Evolutionary conservation across 2,329 filamentous ascomycete genomes (phyloP).

Genomic region (Xylariaceae sp.): DNA sequence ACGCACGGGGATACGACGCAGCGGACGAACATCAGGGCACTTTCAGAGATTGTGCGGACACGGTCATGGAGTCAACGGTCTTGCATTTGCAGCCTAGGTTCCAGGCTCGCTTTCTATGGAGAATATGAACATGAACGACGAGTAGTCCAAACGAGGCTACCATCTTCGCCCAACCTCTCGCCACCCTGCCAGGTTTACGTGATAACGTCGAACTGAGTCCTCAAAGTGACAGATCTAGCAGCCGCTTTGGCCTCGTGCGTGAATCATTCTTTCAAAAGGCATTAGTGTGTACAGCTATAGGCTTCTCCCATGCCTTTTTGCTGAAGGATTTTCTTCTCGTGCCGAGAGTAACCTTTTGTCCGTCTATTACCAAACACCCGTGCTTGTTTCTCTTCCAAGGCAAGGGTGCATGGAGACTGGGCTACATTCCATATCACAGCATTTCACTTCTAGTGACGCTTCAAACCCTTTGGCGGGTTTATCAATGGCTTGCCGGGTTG

Average conservation of each 20-base stretch:
- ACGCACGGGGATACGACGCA: slow-evolving; percentile 26
- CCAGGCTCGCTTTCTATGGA: slow-evolving; percentile 29
- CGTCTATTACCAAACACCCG: slow-evolving; percentile 66
- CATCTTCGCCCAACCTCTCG: slow-evolving; percentile 20
- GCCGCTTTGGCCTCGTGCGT: slow-evolving; percentile 1
- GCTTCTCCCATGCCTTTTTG: slow-evolving; percentile 41
- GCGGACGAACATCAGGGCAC: slow-evolving; percentile 31
- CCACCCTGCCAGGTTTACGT: too few species aligned
- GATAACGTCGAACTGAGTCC: too few species aligned
- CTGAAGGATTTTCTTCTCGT: slow-evolving; percentile 50
- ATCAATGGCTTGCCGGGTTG: too few species aligned
- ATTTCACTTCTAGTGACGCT: too few species aligned
- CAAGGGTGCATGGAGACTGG: slow-evolving; percentile 62
- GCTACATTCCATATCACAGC: slow-evolving; percentile 42
- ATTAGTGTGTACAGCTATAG: slow-evolving; percentile 53
- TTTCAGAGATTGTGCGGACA: slow-evolving; percentile 31
- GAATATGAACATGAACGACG: slow-evolving; percentile 32
- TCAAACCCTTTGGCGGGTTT: too few species aligned
- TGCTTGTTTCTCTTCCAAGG: slow-evolving; percentile 37
- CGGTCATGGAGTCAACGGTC: slow-evolving; percentile 36
- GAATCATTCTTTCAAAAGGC: slow-evolving; percentile 30
- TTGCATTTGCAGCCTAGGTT: slow-evolving; percentile 30
- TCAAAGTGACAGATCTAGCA: too few species aligned
- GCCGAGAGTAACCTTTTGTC: slow-evolving; percentile 43
- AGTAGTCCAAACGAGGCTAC: slow-evolving; percentile 31